phyloP scores from a whole-genome alignment of 2,329 filamentous ascomycete genomes.

The Penicillium sp. region DNA sequence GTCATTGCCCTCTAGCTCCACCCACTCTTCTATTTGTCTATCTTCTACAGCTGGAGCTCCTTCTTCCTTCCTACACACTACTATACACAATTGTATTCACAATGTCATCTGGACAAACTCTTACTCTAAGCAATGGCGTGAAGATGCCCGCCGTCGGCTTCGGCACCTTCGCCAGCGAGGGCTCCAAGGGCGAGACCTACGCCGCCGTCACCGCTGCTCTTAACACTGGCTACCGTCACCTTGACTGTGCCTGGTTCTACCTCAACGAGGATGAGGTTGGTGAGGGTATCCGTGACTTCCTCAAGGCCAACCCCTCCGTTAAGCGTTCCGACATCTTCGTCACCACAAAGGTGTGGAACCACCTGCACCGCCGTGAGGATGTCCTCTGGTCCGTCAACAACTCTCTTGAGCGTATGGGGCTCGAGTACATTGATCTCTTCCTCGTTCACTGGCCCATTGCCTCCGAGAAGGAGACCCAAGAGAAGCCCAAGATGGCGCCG shows the following conservation, averaged over 20 bases:
- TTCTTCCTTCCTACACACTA: slow-evolving; percentile 2
- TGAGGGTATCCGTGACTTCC: slow-evolving; percentile 56
- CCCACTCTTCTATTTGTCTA: slow-evolving; percentile 5
- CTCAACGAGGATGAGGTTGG: slow-evolving; percentile 58
- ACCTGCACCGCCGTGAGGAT: slow-evolving; percentile 51
- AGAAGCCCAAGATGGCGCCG: slow-evolving; percentile 52
- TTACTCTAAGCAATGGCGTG: slow-evolving; percentile 60
- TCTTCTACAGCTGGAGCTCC: slow-evolving; percentile 5
- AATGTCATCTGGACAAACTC: slow-evolving; percentile 59
- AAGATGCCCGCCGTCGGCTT: slow-evolving; percentile 65
- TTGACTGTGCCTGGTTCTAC: slow-evolving; percentile 60
- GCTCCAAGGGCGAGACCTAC: slow-evolving; percentile 61
- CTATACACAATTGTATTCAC: slow-evolving; percentile 18
- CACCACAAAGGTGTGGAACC: slow-evolving; percentile 57
- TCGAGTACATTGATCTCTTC: slow-evolving; percentile 74
- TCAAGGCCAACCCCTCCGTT: slow-evolving; percentile 50
- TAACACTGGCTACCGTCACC: slow-evolving; percentile 54
- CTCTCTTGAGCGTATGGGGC: slow-evolving; percentile 65
- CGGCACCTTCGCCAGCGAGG: slow-evolving; percentile 69
- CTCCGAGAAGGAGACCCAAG: slow-evolving; percentile 52
- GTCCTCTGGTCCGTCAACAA: slow-evolving; percentile 56
- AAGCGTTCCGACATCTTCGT: slow-evolving; percentile 55
- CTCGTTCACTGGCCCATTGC: slow-evolving; percentile 56
- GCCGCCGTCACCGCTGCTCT: slow-evolving; percentile 54
- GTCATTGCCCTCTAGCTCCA: slow-evolving; percentile 23